phyloP scores from a whole-genome alignment of 2,329 filamentous ascomycete genomes.

The Shiraia bambusicola region DNA sequence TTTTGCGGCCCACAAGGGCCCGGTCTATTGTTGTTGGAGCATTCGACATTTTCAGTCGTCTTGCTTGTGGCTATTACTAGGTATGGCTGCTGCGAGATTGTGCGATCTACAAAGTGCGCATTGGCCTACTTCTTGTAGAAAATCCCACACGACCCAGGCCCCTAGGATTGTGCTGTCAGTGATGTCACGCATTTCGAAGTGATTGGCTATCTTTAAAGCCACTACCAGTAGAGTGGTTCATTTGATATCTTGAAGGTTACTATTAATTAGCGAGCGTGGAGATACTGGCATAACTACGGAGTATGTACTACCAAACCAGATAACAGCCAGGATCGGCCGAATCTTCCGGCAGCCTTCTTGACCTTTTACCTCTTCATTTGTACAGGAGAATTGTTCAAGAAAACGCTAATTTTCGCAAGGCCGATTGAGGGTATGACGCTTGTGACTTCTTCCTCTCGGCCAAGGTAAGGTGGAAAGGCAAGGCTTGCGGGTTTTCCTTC shows the following conservation, averaged over 20 bases:
- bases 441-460: too few relatives aligned
- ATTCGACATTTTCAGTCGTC: constrained; percentile 1
- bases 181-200: not conserved
- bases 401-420: too few relatives aligned
- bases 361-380: not conserved
- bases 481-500: too few relatives aligned
- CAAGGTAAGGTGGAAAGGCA: too few relatives aligned
- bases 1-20: constrained; percentile 4
- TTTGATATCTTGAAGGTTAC: not conserved
- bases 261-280: not conserved
- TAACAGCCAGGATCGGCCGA: not conserved
- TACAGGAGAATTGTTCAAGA: not conserved
- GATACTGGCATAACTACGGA: too few relatives aligned
- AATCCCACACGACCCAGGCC: not conserved
- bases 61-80: too few relatives aligned
- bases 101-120: not conserved
- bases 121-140: constrained; percentile 1
- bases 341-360: not conserved
- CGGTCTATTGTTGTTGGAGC: constrained; percentile 3
- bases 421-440: too few relatives aligned
- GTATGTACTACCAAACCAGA: too few relatives aligned
- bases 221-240: not conserved
- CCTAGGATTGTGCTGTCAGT: not conserved
- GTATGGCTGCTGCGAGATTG: not conserved
- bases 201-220: not conserved